Evolutionary conservation across 768 basidiomycete species (phyloP), one percentile per base, ranked within the genome.

Genomic region (Gloeostereum incarnatum): DNA sequence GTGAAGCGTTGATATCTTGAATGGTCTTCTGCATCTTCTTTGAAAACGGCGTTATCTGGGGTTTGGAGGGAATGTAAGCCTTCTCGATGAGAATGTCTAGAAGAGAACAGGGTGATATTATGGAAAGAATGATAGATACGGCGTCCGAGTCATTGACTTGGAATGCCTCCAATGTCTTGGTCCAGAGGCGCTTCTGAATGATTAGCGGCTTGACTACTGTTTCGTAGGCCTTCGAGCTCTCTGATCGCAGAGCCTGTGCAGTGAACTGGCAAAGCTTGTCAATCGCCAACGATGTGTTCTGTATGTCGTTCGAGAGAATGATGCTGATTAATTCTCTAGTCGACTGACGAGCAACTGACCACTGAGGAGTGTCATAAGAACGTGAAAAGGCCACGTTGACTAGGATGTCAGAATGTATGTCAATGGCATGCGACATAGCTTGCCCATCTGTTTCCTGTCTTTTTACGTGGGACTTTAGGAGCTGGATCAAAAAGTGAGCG

Each of bases 161-260:
- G 3, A 91, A 53, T 5, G 63, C 60, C 6, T 72, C 65, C 48
- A 84, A 92, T 2, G 75, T 59, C 45, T 67, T 71, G 37, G 58
- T 62, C 93, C 93, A 97, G 22, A 88, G 56, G 31, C 69, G 69
- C 32, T 68, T 65, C 35, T 71, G 71, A 33, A 83, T 58, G 17
- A 56, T 48, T 36, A 68, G 56, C 7, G 50, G 49, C 34, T 71
- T 61, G 14, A 35, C 47, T 11, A 13, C 32, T n/a, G 18, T 25
- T 24, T 5, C 3, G 11, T 36, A 2, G n/a, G n/a, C 19, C 4
- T 27, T n/a, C 26, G 3, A 3, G 11, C 22, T 2, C 14, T 26
- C 21, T 45, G 38, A 33, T 39, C 35, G 6, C 17, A 17, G n/a
- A 26, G 30, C 20, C 18, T n/a, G 23, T 11, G 49, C 46, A 5